Evolutionary conservation across 2,329 filamentous ascomycete genomes (phyloP).

Genomic region (Penicillium hesseltinei): DNA sequence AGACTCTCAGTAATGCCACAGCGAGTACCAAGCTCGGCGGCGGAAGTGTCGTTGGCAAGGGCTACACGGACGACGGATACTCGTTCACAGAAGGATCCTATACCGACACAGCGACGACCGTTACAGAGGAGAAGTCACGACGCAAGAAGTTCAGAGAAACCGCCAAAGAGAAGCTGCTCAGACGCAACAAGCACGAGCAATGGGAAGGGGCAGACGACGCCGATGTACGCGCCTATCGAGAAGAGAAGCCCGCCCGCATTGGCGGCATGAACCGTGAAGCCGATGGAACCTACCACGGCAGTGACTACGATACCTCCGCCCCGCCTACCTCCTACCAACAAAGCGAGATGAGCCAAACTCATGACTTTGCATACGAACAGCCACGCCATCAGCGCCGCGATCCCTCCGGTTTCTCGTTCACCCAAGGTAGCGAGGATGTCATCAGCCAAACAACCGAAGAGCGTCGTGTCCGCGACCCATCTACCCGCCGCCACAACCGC

Average conservation of each 20-base stretch:
- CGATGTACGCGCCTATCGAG: conserved; percentile 77
- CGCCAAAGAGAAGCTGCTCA: conserved; percentile 39
- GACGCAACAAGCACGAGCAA: conserved; percentile 46
- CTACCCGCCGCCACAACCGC: conserved; percentile 31
- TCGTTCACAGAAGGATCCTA: conserved; percentile 42
- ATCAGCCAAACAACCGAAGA: conserved; percentile 41
- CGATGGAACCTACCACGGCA: conserved; percentile 81
- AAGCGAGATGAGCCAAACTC: conserved; percentile 49
- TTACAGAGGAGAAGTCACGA: conserved; percentile 33
- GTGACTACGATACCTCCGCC: conserved; percentile 64
- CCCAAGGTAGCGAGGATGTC: conserved; percentile 47
- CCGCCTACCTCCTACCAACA: conserved; percentile 54
- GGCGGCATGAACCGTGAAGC: conserved; percentile 82
- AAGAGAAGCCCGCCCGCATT: conserved; percentile 81
- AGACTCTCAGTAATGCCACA: conserved; percentile 77
- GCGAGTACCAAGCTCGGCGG: conserved; percentile 81
- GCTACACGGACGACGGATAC: conserved; percentile 67
- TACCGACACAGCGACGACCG: conserved; percentile 45
- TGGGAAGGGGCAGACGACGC: conserved; percentile 63
- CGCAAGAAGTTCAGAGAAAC: conserved; percentile 34
- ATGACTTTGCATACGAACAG: conserved; percentile 40
- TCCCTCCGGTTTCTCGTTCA: conserved; percentile 50
- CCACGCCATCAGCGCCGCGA: conserved; percentile 27
- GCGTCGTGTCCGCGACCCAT: conserved; percentile 31
- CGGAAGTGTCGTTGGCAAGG: conserved; percentile 64